Conservation (phyloP, 306 rosid species). For the Pachyrhizus erosus region DNA sequence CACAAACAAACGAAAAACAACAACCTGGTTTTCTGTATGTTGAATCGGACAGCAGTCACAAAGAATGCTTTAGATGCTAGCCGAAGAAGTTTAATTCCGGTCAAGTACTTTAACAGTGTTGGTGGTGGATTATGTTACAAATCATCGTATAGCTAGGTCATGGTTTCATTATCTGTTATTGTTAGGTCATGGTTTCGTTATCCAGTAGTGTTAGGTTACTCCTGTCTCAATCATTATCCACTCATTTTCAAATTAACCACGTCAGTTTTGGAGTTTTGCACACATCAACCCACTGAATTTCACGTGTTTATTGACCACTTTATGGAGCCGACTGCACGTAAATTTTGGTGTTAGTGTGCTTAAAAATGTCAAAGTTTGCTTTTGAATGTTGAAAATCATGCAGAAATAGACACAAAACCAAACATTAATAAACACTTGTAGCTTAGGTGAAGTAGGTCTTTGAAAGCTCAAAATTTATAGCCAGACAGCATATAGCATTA, state of each 20-base stretch:
- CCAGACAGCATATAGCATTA: conserved; percentile 14
- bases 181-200: neutral
- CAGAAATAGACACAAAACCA: neutral
- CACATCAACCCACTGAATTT: conserved; percentile 44
- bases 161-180: conserved; percentile 5
- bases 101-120: neutral
- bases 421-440: neutral
- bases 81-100: neutral
- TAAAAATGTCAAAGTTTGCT: conserved; percentile 33
- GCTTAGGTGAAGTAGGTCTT: neutral
- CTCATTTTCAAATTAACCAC: conserved; percentile 41
- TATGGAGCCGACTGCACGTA: conserved; percentile 1
- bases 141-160: neutral
- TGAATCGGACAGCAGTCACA: conserved; percentile 21
- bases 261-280: conserved; percentile 45
- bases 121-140: neutral
- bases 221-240: conserved; percentile 52
- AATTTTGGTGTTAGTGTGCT: conserved; percentile 9
- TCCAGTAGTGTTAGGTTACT: conserved; percentile 39
- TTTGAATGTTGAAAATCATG: conserved; percentile 4
- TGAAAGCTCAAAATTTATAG: neutral
- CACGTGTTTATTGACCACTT: conserved; percentile 36
- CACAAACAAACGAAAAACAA: neutral
- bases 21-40: conserved; percentile 6
- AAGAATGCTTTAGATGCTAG: conserved; percentile 23